These are phyloP conservation scores for Pyricularia sp. DNA, from an alignment of 2,329 filamentous ascomycete genomes.

Conservation along the genomic window DNA sequence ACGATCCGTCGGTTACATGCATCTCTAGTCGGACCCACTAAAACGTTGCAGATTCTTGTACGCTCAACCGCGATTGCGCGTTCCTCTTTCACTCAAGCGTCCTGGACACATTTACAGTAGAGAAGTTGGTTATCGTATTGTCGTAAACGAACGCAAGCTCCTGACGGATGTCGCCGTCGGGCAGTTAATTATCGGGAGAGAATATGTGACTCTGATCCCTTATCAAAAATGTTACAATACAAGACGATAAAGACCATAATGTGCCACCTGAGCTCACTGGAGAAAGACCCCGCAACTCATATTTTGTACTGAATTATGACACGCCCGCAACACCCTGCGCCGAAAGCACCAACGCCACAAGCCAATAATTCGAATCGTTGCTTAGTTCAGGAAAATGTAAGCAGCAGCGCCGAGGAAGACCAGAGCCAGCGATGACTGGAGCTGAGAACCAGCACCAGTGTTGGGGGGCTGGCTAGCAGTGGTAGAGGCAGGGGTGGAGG, in stretches of 20 bases:
- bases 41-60: not conserved
- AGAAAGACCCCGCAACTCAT: not conserved
- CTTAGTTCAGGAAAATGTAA: conserved; percentile 5
- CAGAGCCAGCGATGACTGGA: conserved; percentile 4
- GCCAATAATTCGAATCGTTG: not conserved
- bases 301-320: not conserved
- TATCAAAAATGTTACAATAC: not conserved
- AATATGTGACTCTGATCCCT: not conserved
- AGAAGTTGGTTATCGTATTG: not conserved
- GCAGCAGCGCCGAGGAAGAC: conserved; percentile 3
- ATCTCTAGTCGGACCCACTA: not conserved
- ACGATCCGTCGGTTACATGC: not conserved
- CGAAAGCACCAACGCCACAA: not conserved
- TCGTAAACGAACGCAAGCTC: not conserved
- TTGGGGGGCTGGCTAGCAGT: not conserved
- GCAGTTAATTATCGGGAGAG: not conserved
- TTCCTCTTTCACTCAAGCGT: not conserved
- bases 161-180: not conserved
- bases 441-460: not conserved
- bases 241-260: not conserved
- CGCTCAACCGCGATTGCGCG: not conserved
- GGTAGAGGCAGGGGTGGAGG: not conserved
- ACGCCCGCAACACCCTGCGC: not conserved
- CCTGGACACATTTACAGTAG: not conserved
- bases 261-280: not conserved